phyloP scores from a whole-genome alignment of 2,329 filamentous ascomycete genomes.

The Paecilomyces dactylethromorphus region DNA sequence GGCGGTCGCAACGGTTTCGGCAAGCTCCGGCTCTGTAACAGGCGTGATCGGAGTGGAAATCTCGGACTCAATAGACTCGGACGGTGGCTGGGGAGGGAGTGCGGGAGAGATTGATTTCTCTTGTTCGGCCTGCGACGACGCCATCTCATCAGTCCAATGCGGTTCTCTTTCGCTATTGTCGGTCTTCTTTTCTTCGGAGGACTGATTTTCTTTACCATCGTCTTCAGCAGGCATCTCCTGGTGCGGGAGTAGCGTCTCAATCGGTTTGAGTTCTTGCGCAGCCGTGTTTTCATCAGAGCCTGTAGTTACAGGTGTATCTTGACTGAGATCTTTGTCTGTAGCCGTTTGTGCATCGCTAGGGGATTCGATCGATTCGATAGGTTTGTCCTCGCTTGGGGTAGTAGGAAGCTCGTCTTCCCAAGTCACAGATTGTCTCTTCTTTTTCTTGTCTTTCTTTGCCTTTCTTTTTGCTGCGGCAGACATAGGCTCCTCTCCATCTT shows the following conservation, averaged over 20 bases:
- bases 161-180: constrained; percentile 29
- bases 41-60: not conserved
- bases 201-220: constrained; percentile 41
- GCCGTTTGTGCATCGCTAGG: not conserved
- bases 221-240: constrained; percentile 27
- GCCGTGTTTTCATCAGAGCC: constrained; percentile 11
- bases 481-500: constrained; percentile 12
- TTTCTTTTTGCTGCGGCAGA: constrained; percentile 38
- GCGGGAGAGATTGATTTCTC: constrained; percentile 22
- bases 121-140: constrained; percentile 39
- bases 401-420: constrained; percentile 13
- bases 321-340: constrained; percentile 4
- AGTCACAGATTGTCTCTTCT: constrained; percentile 25
- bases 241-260: constrained; percentile 19
- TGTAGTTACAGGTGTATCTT: constrained; percentile 11
- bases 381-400: constrained; percentile 8
- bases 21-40: not conserved
- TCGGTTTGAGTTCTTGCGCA: constrained; percentile 11
- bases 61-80: not conserved
- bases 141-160: constrained; percentile 39
- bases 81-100: not conserved
- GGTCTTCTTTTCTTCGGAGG: constrained; percentile 32
- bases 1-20: not conserved
- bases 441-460: constrained; percentile 41
- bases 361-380: not conserved